A percentile compares a stretch with the other conserved stretches of the same genome.
Evolutionary conservation across 148 eudicot genomes (phyloP).

Genomic region (Nepenthes mirabilis): DNA sequence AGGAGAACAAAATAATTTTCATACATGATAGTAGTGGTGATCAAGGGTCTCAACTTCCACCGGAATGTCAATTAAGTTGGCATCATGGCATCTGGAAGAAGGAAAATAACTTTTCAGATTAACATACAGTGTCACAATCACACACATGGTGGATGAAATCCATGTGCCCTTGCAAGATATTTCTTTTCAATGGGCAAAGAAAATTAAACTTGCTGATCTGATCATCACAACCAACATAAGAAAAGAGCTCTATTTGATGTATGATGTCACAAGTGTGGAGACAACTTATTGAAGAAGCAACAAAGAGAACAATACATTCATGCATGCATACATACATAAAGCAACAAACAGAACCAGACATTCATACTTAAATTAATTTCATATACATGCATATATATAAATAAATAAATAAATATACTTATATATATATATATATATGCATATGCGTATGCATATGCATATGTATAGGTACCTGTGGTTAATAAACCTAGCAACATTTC

Average conservation of each 20-base stretch:
- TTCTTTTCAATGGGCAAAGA: no score
- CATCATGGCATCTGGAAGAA: conserved; percentile 36
- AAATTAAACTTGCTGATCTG: no score
- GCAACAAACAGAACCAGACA: no score
- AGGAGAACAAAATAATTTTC: neutral
- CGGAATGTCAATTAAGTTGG: conserved; percentile 50
- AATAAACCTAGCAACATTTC: conserved; percentile 57
- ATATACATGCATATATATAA: neutral
- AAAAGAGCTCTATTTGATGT: no score
- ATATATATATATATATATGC: neutral
- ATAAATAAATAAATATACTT: neutral
- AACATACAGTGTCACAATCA: neutral
- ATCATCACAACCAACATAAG: no score
- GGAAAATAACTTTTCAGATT: neutral
- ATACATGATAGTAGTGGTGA: conserved; percentile 69
- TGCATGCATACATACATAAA: no score
- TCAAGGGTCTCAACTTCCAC: conserved; percentile 62
- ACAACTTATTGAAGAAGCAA: neutral
- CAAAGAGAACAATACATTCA: neutral
- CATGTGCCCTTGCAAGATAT: no score
- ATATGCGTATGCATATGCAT: neutral
- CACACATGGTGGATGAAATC: no score
- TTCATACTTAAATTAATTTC: neutral
- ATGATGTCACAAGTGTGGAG: neutral
- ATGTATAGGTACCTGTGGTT: conserved; percentile 37